These are phyloP conservation scores for Agaricus sinodeliciosus DNA, from an alignment of 768 basidiomycete species.

Conservation along the genomic window DNA sequence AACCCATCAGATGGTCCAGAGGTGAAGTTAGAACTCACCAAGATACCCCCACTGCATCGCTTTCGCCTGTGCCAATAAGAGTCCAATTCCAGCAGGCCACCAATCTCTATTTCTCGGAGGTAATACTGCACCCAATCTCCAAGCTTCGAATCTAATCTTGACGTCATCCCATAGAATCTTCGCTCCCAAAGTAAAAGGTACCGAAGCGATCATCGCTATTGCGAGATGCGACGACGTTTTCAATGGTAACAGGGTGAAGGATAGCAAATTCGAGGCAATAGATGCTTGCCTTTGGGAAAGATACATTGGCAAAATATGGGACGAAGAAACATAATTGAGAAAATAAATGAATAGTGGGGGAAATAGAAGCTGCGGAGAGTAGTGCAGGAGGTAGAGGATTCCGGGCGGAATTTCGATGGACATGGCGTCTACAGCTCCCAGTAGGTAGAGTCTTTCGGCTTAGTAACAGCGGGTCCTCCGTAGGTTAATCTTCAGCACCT, in stretches of 20 bases:
- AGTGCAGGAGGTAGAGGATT: slow-evolving; percentile 18
- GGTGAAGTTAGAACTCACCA: slow-evolving; percentile 16
- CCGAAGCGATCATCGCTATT: slow-evolving; percentile 13
- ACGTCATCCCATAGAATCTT: slow-evolving; percentile 13
- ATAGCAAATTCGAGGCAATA: background rate
- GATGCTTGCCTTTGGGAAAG: background rate
- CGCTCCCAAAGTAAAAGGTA: slow-evolving; percentile 15
- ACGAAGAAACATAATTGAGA: slow-evolving; percentile 5
- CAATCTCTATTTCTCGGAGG: slow-evolving; percentile 14
- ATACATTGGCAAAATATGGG: background rate
- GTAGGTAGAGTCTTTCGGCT: too few relatives aligned
- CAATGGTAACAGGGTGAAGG: background rate
- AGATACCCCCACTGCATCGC: slow-evolving; percentile 25
- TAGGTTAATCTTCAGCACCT: too few relatives aligned
- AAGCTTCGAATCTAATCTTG: slow-evolving; percentile 14
- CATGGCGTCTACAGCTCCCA: slow-evolving; percentile 9
- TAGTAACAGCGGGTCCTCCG: too few relatives aligned
- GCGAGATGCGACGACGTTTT: background rate
- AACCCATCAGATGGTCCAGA: background rate
- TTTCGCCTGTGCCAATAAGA: slow-evolving; percentile 11
- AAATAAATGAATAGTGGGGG: slow-evolving; percentile 17
- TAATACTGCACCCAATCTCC: slow-evolving; percentile 15
- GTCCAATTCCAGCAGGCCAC: slow-evolving; percentile 15
- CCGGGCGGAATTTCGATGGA: slow-evolving; percentile 18
- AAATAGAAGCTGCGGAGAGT: slow-evolving; percentile 14